These are phyloP conservation scores for Pseudohalonectria lignicola DNA, from an alignment of 2,329 filamentous ascomycete genomes.

Conservation along the genomic window DNA sequence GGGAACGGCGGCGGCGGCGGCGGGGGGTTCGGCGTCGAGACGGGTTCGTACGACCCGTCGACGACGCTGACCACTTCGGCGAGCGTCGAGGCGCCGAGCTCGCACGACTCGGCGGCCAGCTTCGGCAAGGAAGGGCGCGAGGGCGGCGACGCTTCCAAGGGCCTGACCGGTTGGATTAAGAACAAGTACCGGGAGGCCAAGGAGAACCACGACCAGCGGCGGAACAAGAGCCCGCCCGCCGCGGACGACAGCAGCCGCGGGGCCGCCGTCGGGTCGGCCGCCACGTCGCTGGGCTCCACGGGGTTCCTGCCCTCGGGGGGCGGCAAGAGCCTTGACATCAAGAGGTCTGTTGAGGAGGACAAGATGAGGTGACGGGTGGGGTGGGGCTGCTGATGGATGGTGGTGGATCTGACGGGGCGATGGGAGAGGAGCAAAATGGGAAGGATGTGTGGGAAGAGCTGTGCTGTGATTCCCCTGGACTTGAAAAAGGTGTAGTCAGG, in stretches of 20 bases:
- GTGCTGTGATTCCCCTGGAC: no score
- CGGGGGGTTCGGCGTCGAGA: no score
- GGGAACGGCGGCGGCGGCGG: constrained; percentile 42
- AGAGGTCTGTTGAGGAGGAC: constrained; percentile 5
- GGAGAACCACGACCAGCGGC: constrained; percentile 41
- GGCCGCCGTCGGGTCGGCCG: not conserved
- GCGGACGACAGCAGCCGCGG: no score
- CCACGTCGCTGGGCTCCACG: not conserved
- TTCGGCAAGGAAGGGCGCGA: constrained; percentile 19
- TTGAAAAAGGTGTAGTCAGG: not conserved
- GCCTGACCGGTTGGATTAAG: constrained; percentile 47
- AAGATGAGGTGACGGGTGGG: no score
- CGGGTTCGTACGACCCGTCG: constrained; percentile 33
- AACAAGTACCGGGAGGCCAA: constrained; percentile 50
- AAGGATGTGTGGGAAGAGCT: no score
- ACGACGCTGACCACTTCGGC: constrained; percentile 11
- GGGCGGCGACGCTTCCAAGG: constrained; percentile 34
- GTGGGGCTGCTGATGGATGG: no score
- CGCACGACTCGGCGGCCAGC: constrained; percentile 21
- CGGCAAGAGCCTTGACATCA: constrained; percentile 8
- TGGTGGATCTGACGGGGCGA: no score
- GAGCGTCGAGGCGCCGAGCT: constrained; percentile 25
- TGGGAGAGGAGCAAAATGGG: no score
- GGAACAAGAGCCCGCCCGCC: constrained; percentile 44
- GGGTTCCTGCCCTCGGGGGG: not conserved